Conservation (phyloP, 345 rosid species). For the rapeseed (Brassica napus) region DNA sequence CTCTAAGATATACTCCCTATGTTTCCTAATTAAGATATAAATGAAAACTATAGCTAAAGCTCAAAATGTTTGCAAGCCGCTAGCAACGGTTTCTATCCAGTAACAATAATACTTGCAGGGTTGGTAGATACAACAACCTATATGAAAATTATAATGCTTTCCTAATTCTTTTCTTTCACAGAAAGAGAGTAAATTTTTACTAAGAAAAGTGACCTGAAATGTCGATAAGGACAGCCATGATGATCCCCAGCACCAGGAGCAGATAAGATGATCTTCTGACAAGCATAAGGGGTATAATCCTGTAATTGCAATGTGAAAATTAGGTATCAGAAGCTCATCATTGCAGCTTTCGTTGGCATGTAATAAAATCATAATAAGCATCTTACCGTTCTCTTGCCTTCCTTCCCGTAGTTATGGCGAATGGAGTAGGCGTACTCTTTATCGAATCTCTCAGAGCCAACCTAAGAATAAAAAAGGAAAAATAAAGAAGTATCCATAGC, state of each 20-base stretch:
- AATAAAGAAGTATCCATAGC: not conserved
- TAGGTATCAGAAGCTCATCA: slow-evolving; percentile 11
- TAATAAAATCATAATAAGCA: not conserved
- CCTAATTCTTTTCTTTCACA: not conserved
- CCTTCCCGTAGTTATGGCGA: slow-evolving; percentile 91
- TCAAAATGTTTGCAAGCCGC: not conserved
- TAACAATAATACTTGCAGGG: not conserved
- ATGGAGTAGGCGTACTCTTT: slow-evolving; percentile 86
- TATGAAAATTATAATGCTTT: not conserved
- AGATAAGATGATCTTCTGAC: slow-evolving; percentile 75
- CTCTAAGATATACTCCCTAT: not conserved
- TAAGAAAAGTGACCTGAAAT: slow-evolving; percentile 66
- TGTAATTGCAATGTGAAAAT: slow-evolving; percentile 40
- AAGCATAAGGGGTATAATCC: slow-evolving; percentile 97
- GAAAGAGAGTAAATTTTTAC: not conserved
- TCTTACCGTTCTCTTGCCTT: slow-evolving; percentile 91
- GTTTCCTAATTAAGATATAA: not conserved
- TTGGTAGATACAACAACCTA: not conserved
- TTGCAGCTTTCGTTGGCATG: not conserved
- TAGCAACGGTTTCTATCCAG: not conserved
- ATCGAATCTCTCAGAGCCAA: slow-evolving; percentile 87
- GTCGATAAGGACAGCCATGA: slow-evolving; percentile 94
- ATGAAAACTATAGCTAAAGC: not conserved
- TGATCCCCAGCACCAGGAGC: slow-evolving; percentile 89
- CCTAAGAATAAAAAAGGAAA: slow-evolving; percentile 42